A percentile compares a stretch with the other conserved stretches of the same genome.
Evolutionary conservation across 306 rosid genomes (phyloP).

Genomic region (Trichosanthes cucumerina): DNA sequence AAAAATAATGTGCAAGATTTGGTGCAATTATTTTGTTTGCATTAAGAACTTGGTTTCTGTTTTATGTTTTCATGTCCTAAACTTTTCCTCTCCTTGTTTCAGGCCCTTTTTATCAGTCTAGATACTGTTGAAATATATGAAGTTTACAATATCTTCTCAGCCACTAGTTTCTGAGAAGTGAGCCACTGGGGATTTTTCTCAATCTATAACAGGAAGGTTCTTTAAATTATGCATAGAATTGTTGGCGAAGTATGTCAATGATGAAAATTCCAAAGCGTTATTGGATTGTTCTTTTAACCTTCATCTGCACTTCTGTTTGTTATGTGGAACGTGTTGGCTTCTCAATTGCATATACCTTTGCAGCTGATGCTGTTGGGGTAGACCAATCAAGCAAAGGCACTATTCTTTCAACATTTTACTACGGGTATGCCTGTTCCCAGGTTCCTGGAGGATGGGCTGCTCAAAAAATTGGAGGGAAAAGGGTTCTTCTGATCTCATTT

Average conservation of each 20-base stretch:
- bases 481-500: conserved; percentile 73
- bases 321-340: conserved; percentile 91
- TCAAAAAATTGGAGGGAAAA: conserved; percentile 78
- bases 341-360: conserved; percentile 84
- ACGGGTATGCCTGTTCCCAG: conserved; percentile 94
- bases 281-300: conserved; percentile 72
- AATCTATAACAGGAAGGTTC: not conserved
- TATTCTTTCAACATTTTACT: conserved; percentile 81
- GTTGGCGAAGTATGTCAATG: conserved; percentile 24
- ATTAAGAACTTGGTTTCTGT: not conserved
- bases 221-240: not conserved
- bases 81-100: not conserved
- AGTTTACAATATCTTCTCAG: not conserved
- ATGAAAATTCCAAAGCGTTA: conserved; percentile 56
- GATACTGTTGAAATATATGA: not conserved
- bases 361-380: conserved; percentile 65
- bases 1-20: not conserved
- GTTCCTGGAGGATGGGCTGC: conserved; percentile 97
- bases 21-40: not conserved
- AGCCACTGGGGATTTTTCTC: not conserved
- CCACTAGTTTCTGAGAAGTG: not conserved
- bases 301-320: conserved; percentile 83
- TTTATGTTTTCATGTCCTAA: not conserved
- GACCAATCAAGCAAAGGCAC: conserved; percentile 80
- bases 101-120: not conserved